A percentile compares a stretch with the other conserved stretches of the same genome.
Conservation (phyloP, 139 green algal genomes). For the Coelastrella sp. region DNA sequence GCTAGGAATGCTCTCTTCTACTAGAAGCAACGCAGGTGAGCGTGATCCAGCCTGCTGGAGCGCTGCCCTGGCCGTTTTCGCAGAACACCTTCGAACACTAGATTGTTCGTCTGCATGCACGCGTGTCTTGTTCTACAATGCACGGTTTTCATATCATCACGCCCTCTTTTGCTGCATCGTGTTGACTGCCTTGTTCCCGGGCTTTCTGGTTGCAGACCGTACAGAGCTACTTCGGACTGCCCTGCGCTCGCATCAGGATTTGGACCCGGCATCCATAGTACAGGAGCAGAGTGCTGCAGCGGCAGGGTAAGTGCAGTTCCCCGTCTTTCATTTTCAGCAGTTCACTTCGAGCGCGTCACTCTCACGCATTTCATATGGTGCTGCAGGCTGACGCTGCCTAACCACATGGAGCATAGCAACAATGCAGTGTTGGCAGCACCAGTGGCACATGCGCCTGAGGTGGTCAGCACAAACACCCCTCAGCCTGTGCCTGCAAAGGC, state of each 20-base stretch:
- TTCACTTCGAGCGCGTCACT: neutral
- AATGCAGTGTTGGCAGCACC: slow-evolving; percentile 1
- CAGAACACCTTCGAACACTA: too few relatives aligned
- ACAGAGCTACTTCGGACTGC: slow-evolving; percentile 8
- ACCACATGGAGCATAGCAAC: neutral
- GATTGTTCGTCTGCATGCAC: neutral
- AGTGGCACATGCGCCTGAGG: neutral
- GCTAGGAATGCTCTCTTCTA: neutral
- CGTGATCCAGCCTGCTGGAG: neutral
- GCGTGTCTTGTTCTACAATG: neutral
- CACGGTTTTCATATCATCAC: neutral
- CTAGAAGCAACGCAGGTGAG: neutral
- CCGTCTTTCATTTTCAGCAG: neutral
- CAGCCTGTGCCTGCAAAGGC: slow-evolving; percentile 9
- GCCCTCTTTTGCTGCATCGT: too few relatives aligned
- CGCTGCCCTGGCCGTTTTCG: neutral
- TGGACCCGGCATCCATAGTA: neutral
- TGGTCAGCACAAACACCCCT: neutral
- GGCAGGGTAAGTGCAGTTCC: neutral
- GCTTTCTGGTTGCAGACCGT: slow-evolving; percentile 10
- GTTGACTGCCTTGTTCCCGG: neutral
- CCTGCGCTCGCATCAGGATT: slow-evolving; percentile 26
- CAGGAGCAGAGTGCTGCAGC: neutral
- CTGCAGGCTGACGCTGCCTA: neutral
- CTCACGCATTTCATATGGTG: neutral